phyloP scores from a whole-genome alignment of 2,329 filamentous ascomycete species.

The Knoxdaviesia capensis region DNA sequence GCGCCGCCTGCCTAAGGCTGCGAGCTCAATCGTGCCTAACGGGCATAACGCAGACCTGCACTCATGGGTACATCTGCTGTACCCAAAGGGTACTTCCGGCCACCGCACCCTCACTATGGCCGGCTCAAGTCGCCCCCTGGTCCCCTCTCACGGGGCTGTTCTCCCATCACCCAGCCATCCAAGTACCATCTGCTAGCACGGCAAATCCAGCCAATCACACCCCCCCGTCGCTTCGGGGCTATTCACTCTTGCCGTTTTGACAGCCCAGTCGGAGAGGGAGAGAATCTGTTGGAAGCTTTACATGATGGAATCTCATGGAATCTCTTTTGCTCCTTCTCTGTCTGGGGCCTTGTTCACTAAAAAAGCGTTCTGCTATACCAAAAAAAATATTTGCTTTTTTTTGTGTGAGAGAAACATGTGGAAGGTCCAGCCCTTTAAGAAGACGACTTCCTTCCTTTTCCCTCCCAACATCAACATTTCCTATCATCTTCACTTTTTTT shows the following conservation, averaged over 20 bases:
- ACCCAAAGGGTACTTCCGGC: too few relatives aligned
- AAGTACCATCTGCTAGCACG: background rate
- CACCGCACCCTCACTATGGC: too few relatives aligned
- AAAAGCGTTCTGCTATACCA: constrained; percentile 1
- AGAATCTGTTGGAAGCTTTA: background rate
- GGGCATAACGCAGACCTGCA: too few relatives aligned
- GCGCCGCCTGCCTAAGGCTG: too few relatives aligned
- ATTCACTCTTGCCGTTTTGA: background rate
- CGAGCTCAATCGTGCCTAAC: too few relatives aligned
- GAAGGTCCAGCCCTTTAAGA: too few relatives aligned
- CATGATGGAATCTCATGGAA: constrained; percentile 8
- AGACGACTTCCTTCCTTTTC: background rate
- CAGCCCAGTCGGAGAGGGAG: too few relatives aligned
- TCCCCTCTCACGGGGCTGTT: too few relatives aligned
- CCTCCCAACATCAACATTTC: constrained; percentile 1
- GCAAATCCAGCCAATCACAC: constrained; percentile 3
- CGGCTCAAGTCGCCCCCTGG: too few relatives aligned
- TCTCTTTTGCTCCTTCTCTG: background rate
- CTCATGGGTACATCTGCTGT: too few relatives aligned
- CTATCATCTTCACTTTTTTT: constrained; percentile 1
- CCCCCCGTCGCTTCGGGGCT: constrained; percentile 3
- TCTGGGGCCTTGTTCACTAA: background rate
- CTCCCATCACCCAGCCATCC: too few relatives aligned
- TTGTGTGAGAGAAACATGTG: background rate
- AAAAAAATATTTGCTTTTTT: constrained; percentile 1